phyloP scores from a whole-genome alignment of 768 basidiomycete genomes.

The Erythrobasidium yunnanense region DNA sequence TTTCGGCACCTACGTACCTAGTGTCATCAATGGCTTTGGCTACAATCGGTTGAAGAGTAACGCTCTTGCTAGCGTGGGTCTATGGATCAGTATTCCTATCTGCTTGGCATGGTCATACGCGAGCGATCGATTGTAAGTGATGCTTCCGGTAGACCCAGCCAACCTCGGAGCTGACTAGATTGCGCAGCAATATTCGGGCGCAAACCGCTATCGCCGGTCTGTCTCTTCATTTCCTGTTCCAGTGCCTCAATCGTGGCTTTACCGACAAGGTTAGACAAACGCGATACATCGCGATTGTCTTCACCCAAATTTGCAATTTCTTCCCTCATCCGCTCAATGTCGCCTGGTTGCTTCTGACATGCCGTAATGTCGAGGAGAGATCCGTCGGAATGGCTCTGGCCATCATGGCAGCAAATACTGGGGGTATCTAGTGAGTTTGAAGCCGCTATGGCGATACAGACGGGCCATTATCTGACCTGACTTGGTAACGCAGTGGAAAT shows the following conservation, averaged over 20 bases:
- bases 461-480: too few species aligned
- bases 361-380: constrained; percentile 34
- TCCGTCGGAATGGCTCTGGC: constrained; percentile 39
- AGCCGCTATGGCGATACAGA: too few species aligned
- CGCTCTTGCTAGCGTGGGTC: constrained; percentile 38
- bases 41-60: constrained; percentile 36
- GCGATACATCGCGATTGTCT: constrained; percentile 31
- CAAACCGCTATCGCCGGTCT: constrained; percentile 33
- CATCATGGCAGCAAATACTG: constrained; percentile 39
- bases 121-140: constrained; percentile 31
- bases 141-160: neutral
- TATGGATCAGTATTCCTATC: constrained; percentile 35
- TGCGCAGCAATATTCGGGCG: constrained; percentile 30
- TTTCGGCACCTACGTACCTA: constrained; percentile 28
- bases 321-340: constrained; percentile 36
- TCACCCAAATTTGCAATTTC: constrained; percentile 30
- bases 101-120: constrained; percentile 32
- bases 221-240: constrained; percentile 29
- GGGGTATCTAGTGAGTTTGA: constrained; percentile 36
- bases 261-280: constrained; percentile 20
- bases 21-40: constrained; percentile 30
- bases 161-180: neutral
- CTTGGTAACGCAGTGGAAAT: too few species aligned
- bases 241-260: constrained; percentile 27
- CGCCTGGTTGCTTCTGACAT: constrained; percentile 38